Base-by-base conservation (phyloP, 2,329 filamentous ascomycete genomes). In the Cladosporium sp. region DNA sequence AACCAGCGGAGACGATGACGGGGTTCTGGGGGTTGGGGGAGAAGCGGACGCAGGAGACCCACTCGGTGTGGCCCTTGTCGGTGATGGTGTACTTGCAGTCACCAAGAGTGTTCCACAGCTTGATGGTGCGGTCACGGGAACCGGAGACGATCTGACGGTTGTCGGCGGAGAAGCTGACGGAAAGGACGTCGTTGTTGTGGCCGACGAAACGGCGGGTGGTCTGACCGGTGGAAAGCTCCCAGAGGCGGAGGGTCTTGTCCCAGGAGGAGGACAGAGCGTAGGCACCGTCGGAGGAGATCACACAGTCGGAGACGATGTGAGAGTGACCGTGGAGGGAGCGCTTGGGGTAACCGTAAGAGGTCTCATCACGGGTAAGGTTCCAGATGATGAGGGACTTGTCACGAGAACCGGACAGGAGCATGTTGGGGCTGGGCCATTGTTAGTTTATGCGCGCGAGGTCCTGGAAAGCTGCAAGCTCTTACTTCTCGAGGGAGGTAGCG, bases 21-120 rank as follows among this genome's bases (percentile, higher is more conserved):
- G 95, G 94, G 90, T 98, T 99, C 88, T 98, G 94, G 79, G 95
- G 95, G 89, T 99, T 99, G 81, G 95, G 95, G 85, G 91, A 96
- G 91, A 99, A 99, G 84, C 95, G 91, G 76, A 99, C 95, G 87
- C 94, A 98, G 71, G 94, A 97, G 76, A 97, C 95, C 95, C 95
- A 99, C 85, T 99, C 95, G 84, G 92, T 92, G 89, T 99, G 95
- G 81, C 95, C 95, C 91, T 99, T 99, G 82, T 99, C 95, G 84
- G 92, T 96, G 88, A 99, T 98, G 86, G 94, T 99, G 90, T 89
- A 99, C 89, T 99, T 99, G 93, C 95, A 99, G 89, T 99, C 95
- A 85, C 95, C 95, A 74, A 99, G 92, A 77, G 95, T 99, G 89
- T 99, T 99, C 95, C 95, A 99, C 78, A 99, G 90, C 92, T 98